These are phyloP conservation scores for Aethionema arabicum DNA, from an alignment of 345 rosid species.

Conservation along the genomic window DNA sequence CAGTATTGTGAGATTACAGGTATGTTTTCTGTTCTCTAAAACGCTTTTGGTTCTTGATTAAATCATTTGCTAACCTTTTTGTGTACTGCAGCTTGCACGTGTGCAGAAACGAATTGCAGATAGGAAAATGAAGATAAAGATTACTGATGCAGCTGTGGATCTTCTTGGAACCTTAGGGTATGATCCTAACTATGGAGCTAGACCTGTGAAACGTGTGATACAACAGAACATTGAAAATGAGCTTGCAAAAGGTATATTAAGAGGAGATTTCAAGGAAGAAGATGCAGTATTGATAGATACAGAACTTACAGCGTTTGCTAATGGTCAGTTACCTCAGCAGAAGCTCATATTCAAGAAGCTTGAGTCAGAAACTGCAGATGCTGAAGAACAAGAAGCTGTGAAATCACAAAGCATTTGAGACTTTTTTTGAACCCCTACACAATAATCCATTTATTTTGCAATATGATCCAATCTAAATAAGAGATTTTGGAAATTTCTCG, in stretches of 20 bases:
- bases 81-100: slow-evolving; percentile 67
- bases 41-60: neutral
- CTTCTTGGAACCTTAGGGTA: slow-evolving; percentile 88
- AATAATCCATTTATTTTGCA: too few species aligned
- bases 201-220: slow-evolving; percentile 96
- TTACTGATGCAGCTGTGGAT: slow-evolving; percentile 70
- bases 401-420: slow-evolving; percentile 28
- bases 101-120: slow-evolving; percentile 89
- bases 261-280: slow-evolving; percentile 89
- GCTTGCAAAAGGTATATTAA: slow-evolving; percentile 90
- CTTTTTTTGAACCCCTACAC: neutral
- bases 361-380: slow-evolving; percentile 31
- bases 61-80: slow-evolving; percentile 3
- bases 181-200: slow-evolving; percentile 93
- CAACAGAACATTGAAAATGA: slow-evolving; percentile 94
- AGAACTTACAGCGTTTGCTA: slow-evolving; percentile 62
- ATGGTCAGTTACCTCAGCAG: slow-evolving; percentile 83
- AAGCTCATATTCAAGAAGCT: slow-evolving; percentile 70
- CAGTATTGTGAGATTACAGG: slow-evolving; percentile 89
- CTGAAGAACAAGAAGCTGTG: slow-evolving; percentile 41
- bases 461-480: neutral
- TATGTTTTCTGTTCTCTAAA: slow-evolving; percentile 31
- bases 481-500: slow-evolving; percentile 4
- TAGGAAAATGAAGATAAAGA: slow-evolving; percentile 71
- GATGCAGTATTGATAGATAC: slow-evolving; percentile 68